phyloP scores from a whole-genome alignment of 208 protist species.

The Crithidia thermophila region DNA sequence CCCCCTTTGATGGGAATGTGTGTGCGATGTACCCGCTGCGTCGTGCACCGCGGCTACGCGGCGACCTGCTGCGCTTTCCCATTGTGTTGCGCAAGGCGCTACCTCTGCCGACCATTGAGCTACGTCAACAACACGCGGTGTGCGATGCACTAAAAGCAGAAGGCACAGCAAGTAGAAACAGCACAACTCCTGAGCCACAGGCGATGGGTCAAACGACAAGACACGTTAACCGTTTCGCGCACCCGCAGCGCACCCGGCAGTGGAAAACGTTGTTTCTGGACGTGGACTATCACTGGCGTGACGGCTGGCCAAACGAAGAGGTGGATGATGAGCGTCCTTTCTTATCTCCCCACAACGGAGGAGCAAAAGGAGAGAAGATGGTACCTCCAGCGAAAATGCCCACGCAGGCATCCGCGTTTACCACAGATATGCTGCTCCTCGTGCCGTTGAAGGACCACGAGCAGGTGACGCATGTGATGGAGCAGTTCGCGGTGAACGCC shows the following conservation, averaged over 20 bases:
- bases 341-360: no score
- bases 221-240: no score
- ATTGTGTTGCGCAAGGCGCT: neutral
- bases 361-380: no score
- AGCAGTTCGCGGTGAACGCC: no score
- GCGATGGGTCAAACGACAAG: no score
- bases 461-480: neutral
- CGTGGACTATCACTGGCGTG: constrained; percentile 2
- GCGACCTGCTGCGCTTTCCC: neutral
- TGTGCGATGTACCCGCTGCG: neutral
- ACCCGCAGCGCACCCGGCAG: neutral
- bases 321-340: constrained; percentile 2
- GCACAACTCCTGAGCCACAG: no score
- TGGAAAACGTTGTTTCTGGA: neutral
- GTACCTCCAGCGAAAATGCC: no score
- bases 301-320: neutral
- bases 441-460: neutral
- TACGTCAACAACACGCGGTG: no score
- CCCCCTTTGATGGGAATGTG: no score
- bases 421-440: neutral
- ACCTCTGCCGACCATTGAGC: neutral
- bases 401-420: neutral
- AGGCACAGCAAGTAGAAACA: no score
- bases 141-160: no score
- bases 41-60: neutral